Evolutionary conservation across 202 grass and related monocot genomes (phyloP).

Genomic region (Carex arenaria): DNA sequence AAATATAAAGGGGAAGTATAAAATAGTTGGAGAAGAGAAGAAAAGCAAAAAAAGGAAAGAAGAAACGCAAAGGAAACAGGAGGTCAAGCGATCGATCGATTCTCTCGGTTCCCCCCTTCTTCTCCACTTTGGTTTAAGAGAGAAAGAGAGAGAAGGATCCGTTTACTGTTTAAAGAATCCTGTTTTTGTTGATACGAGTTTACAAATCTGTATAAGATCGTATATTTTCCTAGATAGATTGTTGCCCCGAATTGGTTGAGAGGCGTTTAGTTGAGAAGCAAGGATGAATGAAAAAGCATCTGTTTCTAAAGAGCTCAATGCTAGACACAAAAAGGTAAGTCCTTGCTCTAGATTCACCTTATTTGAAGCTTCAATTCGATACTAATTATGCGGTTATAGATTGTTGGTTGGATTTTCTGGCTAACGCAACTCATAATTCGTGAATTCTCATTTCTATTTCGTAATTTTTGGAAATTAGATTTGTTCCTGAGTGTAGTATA

Average conservation of each 20-base stretch:
- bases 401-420: conserved; percentile 10
- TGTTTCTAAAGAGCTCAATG: conserved; percentile 94
- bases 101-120: not conserved
- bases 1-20: not conserved
- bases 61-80: conserved; percentile 17
- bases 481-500: not conserved
- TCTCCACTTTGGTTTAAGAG: conserved; percentile 8
- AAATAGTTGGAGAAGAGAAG: not conserved
- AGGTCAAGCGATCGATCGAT: conserved; percentile 27
- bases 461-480: not conserved
- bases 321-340: conserved; percentile 82
- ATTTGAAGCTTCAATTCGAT: conserved; percentile 11
- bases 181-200: not conserved
- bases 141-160: conserved; percentile 17
- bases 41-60: not conserved
- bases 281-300: conserved; percentile 89
- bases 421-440: not conserved
- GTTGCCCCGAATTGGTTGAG: not conserved
- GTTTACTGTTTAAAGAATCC: not conserved
- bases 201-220: conserved; percentile 3
- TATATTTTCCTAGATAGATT: not conserved
- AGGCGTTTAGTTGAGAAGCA: conserved; percentile 21
- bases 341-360: not conserved
- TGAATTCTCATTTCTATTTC: not conserved
- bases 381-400: not conserved